These are phyloP conservation scores for Didymella pinodella DNA, from an alignment of 2,329 filamentous ascomycete genomes.

Conservation along the genomic window DNA sequence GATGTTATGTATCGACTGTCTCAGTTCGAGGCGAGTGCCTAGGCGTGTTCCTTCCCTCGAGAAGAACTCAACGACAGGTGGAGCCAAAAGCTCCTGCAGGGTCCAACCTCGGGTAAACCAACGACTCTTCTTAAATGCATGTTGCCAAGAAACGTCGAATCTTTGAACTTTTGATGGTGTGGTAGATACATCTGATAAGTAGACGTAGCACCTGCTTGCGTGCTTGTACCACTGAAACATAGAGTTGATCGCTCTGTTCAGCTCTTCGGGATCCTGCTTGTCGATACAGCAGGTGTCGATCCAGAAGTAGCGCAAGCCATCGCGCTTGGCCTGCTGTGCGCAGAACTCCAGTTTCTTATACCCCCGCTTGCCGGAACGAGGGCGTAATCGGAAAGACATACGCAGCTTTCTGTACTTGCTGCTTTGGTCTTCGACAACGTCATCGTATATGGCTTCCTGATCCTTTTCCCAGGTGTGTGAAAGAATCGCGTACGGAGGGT, in stretches of 20 bases:
- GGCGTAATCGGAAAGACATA: neutral
- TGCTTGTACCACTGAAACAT: slow-evolving; percentile 33
- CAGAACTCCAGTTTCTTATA: slow-evolving; percentile 28
- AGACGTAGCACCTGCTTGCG: slow-evolving; percentile 29
- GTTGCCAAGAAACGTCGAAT: slow-evolving; percentile 3
- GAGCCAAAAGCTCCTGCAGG: slow-evolving; percentile 30
- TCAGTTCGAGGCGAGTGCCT: slow-evolving; percentile 18
- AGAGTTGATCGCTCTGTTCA: slow-evolving; percentile 27
- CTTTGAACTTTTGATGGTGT: too few relatives aligned
- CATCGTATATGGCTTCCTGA: slow-evolving; percentile 23
- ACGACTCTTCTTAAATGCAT: slow-evolving; percentile 19
- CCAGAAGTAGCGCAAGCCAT: slow-evolving; percentile 25
- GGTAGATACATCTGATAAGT: slow-evolving; percentile 24
- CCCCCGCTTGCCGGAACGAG: slow-evolving; percentile 1
- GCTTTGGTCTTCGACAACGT: slow-evolving; percentile 10
- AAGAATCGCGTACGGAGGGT: slow-evolving; percentile 27
- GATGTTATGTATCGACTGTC: slow-evolving; percentile 17
- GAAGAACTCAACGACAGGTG: slow-evolving; percentile 22
- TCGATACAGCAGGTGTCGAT: slow-evolving; percentile 33
- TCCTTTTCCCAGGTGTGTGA: slow-evolving; percentile 26
- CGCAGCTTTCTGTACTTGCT: neutral
- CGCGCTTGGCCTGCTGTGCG: slow-evolving; percentile 19
- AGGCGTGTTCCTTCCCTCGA: slow-evolving; percentile 16
- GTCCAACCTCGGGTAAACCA: slow-evolving; percentile 35
- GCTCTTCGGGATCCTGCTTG: slow-evolving; percentile 20